phyloP scores from a whole-genome alignment of 129 eudicot species.

The Scalesia atractyloides region DNA sequence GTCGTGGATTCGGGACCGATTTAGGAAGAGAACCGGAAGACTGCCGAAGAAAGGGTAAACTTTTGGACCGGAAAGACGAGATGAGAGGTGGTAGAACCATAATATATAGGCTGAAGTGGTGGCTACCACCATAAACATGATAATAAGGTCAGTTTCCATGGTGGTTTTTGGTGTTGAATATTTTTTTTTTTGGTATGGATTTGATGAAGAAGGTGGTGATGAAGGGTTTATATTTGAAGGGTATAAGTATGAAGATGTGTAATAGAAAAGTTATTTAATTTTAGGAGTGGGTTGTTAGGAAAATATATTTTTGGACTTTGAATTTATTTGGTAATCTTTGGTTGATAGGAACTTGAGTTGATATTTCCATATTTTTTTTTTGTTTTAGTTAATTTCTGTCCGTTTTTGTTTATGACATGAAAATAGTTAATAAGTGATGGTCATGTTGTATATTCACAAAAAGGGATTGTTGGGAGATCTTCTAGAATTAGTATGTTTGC shows the following conservation, averaged over 20 bases:
- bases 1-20: conserved; percentile 68
- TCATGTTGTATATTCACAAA: neutral
- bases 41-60: conserved; percentile 72
- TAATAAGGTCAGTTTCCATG: conserved; percentile 47
- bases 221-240: conserved; percentile 33
- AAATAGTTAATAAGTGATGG: neutral
- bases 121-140: conserved; percentile 44
- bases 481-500: no score
- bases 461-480: neutral
- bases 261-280: conserved; percentile 25
- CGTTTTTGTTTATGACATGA: neutral
- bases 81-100: conserved; percentile 66
- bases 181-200: neutral
- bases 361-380: neutral
- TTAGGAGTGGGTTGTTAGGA: conserved; percentile 65
- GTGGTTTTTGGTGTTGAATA: neutral
- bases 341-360: conserved; percentile 40
- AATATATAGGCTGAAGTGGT: conserved; percentile 57
- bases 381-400: neutral
- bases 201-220: conserved; percentile 18
- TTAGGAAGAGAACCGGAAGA: conserved; percentile 56
- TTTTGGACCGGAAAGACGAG: conserved; percentile 59
- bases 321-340: conserved; percentile 34
- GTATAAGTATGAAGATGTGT: conserved; percentile 26
- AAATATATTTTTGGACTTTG: conserved; percentile 34